Evolutionary conservation across 345 rosid species (phyloP).

Genomic region (Eucalyptus pauciflora): DNA sequence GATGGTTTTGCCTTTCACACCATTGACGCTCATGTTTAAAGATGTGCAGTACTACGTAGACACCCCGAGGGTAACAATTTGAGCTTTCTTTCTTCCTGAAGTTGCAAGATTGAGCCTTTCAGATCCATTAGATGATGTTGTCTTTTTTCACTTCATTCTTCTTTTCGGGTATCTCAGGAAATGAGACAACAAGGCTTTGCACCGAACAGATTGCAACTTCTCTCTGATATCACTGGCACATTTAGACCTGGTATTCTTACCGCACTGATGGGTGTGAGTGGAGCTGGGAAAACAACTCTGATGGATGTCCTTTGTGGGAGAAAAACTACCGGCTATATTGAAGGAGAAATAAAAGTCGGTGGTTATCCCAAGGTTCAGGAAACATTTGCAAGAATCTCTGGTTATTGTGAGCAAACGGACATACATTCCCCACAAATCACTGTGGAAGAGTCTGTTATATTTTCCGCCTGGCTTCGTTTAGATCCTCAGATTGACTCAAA

Average conservation of each 20-base stretch:
- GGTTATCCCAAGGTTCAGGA: constrained; percentile 64
- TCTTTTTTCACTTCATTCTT: not conserved
- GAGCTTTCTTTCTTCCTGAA: not conserved
- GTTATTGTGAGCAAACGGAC: constrained; percentile 76
- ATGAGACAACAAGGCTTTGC: constrained; percentile 37
- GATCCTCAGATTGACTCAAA: constrained; percentile 39
- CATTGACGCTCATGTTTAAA: constrained; percentile 42
- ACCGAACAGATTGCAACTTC: constrained; percentile 43
- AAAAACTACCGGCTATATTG: constrained; percentile 62
- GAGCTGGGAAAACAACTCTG: constrained; percentile 40
- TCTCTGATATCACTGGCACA: constrained; percentile 47
- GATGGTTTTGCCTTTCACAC: constrained; percentile 57
- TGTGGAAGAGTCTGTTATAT: constrained; percentile 48
- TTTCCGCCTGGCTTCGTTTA: constrained; percentile 75
- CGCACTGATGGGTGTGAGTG: constrained; percentile 78
- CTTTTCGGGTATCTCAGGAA: constrained; percentile 15
- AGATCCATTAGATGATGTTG: not conserved
- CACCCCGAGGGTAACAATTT: constrained; percentile 42
- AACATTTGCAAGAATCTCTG: constrained; percentile 74
- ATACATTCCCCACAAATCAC: constrained; percentile 75
- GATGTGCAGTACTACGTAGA: constrained; percentile 51
- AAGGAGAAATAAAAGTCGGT: constrained; percentile 58
- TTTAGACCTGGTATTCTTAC: constrained; percentile 75
- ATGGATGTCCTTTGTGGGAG: constrained; percentile 32
- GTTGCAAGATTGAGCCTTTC: not conserved